phyloP scores from a whole-genome alignment of 1,284 basidiomycete genomes.

The Hemileia vastatrix region DNA sequence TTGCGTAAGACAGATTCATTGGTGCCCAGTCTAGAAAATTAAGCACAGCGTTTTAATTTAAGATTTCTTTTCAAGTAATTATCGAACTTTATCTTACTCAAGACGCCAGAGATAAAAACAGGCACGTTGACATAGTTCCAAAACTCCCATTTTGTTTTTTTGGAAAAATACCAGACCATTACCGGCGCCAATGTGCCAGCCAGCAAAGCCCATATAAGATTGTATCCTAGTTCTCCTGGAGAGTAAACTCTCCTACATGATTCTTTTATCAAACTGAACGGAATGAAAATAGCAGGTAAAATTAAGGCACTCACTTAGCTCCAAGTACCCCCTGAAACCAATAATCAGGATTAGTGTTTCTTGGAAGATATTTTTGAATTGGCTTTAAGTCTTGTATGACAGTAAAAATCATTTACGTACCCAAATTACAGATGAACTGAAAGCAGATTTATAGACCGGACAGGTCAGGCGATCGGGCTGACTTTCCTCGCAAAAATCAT shows the following conservation, averaged over 20 bases:
- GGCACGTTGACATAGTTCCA: conserved; percentile 20
- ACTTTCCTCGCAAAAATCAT: conserved; percentile 14
- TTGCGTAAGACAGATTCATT: conserved; percentile 21
- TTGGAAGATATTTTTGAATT: neutral
- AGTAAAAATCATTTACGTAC: neutral
- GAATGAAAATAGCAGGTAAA: neutral
- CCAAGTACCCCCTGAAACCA: conserved; percentile 13
- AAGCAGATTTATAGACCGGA: conserved; percentile 12
- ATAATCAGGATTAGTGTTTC: neutral
- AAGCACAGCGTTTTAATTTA: neutral
- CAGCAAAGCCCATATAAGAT: conserved; percentile 13
- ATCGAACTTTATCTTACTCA: conserved; percentile 5
- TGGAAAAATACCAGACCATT: conserved; percentile 14
- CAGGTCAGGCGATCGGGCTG: conserved; percentile 20
- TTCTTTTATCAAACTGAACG: neutral
- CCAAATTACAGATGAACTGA: conserved; percentile 19
- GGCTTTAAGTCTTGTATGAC: neutral
- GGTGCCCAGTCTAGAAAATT: conserved; percentile 9
- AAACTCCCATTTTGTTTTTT: conserved; percentile 1
- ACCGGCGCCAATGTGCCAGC: conserved; percentile 12
- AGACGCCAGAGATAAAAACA: conserved; percentile 3
- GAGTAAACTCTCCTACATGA: conserved; percentile 20
- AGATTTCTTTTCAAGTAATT: neutral
- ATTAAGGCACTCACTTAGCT: conserved; percentile 4
- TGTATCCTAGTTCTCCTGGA: conserved; percentile 6